Base-by-base conservation (phyloP, 805 yeast species). In the Zygosaccharomyces kombuchaensis region DNA sequence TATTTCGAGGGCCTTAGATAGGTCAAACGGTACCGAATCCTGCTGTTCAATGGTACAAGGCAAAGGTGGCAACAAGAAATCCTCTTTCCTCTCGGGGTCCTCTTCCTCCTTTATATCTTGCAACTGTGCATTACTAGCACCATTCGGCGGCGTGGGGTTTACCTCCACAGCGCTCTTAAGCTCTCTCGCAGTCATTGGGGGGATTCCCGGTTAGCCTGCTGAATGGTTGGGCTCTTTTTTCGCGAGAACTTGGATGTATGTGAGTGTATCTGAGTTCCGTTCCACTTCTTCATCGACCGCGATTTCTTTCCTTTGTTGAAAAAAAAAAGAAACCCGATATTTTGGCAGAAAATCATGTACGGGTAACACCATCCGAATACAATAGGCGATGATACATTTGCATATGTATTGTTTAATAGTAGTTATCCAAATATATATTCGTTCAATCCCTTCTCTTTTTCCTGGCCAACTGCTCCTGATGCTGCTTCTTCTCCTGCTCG, bases 401-500 rank as follows among this genome's bases (percentile, higher is more conserved):
- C n/a, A n/a, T n/a, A n/a, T n/a, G n/a, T n/a, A n/a, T n/a, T n/a
- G n/a, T n/a, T n/a, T n/a, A n/a, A n/a, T n/a, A n/a, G n/a, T n/a
- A n/a, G n/a, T n/a, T n/a, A n/a, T n/a, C n/a, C n/a, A n/a, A n/a
- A n/a, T 5, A 19, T 19, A 19, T 19, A 3, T 4, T 19, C 21
- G 21, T 19, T 31, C 31, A 38, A 27, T 38, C 34, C 13, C 32
- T 38, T 27, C 48, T 49, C 49, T 58, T 59, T 48, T 68, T 54
- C 69, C 65, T 68, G 75, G 82, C 75, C 78, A 84, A 77, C 80
- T 83, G 58, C 81, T 91, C 43, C 83, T 87, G 69, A 83, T 93
- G 40, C 80, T 84, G 54, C 76, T 55, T 89, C 71, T 89, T 89
- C 67, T 89, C 97, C 26, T 78, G 84, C 69, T 90, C 97, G 48